phyloP scores from a whole-genome alignment of 768 basidiomycete species.

The Tricholoma flavovirens region DNA sequence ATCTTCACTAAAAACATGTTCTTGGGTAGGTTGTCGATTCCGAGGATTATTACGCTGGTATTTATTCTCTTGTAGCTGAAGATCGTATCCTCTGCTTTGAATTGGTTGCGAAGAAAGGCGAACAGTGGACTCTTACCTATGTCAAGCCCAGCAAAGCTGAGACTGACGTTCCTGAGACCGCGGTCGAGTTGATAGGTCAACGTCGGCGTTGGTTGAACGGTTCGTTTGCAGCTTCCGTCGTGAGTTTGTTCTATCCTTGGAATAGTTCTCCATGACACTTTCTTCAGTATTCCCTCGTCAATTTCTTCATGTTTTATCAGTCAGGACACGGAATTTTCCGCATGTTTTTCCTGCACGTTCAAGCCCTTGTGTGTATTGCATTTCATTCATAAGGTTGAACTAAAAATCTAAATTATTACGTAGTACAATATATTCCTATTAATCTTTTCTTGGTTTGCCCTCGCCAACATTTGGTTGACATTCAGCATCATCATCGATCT shows the following conservation, averaged over 20 bases:
- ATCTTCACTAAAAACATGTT: slow-evolving; percentile 92
- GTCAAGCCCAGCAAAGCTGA: slow-evolving; percentile 96
- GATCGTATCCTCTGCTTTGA: slow-evolving; percentile 98
- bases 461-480: slow-evolving; percentile 92
- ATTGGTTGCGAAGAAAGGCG: slow-evolving; percentile 83
- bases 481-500: slow-evolving; percentile 94
- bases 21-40: slow-evolving; percentile 27
- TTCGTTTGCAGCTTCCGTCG: slow-evolving; percentile 88
- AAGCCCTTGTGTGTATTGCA: slow-evolving; percentile 63
- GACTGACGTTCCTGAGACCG: slow-evolving; percentile 94
- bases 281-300: slow-evolving; percentile 78
- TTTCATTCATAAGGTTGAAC: not conserved
- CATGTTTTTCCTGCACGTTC: slow-evolving; percentile 96
- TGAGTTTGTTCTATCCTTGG: slow-evolving; percentile 30
- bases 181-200: slow-evolving; percentile 89
- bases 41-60: not conserved
- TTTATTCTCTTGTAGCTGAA: slow-evolving; percentile 47
- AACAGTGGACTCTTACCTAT: slow-evolving; percentile 81
- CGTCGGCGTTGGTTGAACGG: slow-evolving; percentile 97
- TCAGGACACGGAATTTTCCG: slow-evolving; percentile 84
- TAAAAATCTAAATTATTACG: not conserved
- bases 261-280: not conserved
- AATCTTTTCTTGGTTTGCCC: slow-evolving; percentile 88
- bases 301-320: slow-evolving; percentile 86
- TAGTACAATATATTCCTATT: slow-evolving; percentile 87